Percentiles rank a stretch among this genome's conserved stretches.
These are phyloP conservation scores for Pichia sp. DNA, from an alignment of 1,139 yeast species.

Conservation along the genomic window DNA sequence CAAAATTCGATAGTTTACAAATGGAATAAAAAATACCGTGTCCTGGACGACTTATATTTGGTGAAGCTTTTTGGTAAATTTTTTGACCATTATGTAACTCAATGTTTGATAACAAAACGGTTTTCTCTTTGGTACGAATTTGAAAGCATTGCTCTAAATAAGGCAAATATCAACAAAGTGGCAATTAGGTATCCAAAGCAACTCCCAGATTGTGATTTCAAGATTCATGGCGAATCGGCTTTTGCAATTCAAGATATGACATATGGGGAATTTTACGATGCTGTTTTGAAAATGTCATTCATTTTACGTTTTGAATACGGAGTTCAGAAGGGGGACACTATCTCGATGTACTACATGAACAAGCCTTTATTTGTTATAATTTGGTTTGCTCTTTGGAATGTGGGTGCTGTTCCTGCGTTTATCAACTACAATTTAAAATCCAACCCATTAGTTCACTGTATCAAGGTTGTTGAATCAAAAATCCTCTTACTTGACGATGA, in stretches of 20 bases:
- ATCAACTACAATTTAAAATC: slow-evolving; percentile 75
- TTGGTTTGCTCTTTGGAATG: slow-evolving; percentile 86
- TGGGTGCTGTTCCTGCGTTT: slow-evolving; percentile 87
- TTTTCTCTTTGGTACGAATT: slow-evolving; percentile 21
- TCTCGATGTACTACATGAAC: slow-evolving; percentile 74
- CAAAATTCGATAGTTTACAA: no score
- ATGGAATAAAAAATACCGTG: slow-evolving; percentile 33
- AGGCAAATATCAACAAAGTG: slow-evolving; percentile 5
- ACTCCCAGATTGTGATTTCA: slow-evolving; percentile 9
- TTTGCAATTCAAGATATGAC: slow-evolving; percentile 59
- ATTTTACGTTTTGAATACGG: slow-evolving; percentile 58
- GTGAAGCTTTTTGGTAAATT: slow-evolving; percentile 34
- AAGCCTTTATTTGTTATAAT: slow-evolving; percentile 72
- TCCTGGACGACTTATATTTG: slow-evolving; percentile 46
- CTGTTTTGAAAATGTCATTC: slow-evolving; percentile 56
- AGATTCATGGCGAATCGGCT: slow-evolving; percentile 36
- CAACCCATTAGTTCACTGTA: slow-evolving; percentile 70
- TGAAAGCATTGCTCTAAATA: slow-evolving; percentile 13
- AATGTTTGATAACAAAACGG: slow-evolving; percentile 24
- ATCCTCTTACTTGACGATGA: slow-evolving; percentile 70
- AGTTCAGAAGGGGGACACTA: slow-evolving; percentile 57
- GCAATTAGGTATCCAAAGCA: slow-evolving; percentile 19
- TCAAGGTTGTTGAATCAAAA: slow-evolving; percentile 56
- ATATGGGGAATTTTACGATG: slow-evolving; percentile 58
- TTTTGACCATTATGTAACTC: slow-evolving; percentile 37